A percentile compares a stretch with the other conserved stretches of the same genome.
Evolutionary conservation across 1,139 yeast species (phyloP).

Genomic region (Hansenula lynferdii): DNA sequence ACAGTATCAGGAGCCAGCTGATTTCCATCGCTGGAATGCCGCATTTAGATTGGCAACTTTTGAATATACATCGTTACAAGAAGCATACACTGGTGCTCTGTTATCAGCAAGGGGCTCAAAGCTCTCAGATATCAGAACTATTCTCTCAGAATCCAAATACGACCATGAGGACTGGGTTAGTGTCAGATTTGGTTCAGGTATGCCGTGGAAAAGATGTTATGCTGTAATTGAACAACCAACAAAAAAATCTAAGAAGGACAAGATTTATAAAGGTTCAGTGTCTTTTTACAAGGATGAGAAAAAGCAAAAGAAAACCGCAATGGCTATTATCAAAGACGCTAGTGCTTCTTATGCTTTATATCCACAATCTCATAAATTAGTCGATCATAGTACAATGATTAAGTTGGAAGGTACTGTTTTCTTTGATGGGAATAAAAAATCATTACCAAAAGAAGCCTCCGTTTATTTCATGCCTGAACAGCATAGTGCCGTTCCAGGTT

Average conservation of each 20-base stretch:
- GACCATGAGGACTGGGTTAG: slow-evolving; percentile 93
- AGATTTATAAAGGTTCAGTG: slow-evolving; percentile 50
- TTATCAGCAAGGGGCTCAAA: slow-evolving; percentile 84
- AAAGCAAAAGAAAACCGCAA: slow-evolving; percentile 63
- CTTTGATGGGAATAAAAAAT: slow-evolving; percentile 50
- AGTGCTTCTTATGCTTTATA: slow-evolving; percentile 85
- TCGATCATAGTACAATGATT: slow-evolving; percentile 83
- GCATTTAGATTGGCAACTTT: slow-evolving; percentile 76
- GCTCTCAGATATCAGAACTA: slow-evolving; percentile 78
- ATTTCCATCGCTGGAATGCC: slow-evolving; percentile 65
- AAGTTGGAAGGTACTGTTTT: slow-evolving; percentile 80
- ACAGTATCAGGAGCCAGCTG: slow-evolving; percentile 61
- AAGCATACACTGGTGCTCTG: slow-evolving; percentile 93
- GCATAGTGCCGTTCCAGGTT: slow-evolving; percentile 91
- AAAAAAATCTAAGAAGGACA: slow-evolving; percentile 31
- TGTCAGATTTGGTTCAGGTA: slow-evolving; percentile 92
- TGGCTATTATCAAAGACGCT: slow-evolving; percentile 76
- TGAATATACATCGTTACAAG: slow-evolving; percentile 81
- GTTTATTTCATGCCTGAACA: slow-evolving; percentile 93
- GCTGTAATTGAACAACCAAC: slow-evolving; percentile 80
- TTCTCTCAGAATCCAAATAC: slow-evolving; percentile 79
- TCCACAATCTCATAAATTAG: slow-evolving; percentile 76
- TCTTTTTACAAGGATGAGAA: slow-evolving; percentile 66
- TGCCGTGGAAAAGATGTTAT: slow-evolving; percentile 96
- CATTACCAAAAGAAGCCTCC: slow-evolving; percentile 68